Evolutionary conservation across 2,329 filamentous ascomycete species (phyloP), one percentile per base, ranked within the genome.

Genomic region (Proliferodiscus dingleyae): DNA sequence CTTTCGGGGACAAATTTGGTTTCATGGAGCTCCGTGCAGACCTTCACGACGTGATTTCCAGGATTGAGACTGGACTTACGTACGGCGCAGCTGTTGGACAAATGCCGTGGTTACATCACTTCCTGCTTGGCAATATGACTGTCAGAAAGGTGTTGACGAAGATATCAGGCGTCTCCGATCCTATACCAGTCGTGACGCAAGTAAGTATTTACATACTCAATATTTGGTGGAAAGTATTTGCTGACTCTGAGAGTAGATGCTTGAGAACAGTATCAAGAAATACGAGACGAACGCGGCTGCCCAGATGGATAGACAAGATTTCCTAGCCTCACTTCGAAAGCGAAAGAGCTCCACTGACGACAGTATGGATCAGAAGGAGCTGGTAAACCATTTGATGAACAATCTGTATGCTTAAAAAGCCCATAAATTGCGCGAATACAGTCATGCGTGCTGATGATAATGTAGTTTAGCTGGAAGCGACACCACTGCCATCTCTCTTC

Each of bases 401-500:
- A 29, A 29, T 29, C 28, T 29, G 28, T 29, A 29, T 3, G 28
- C 4, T 28, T 28, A 28, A 28, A 28, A 28, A 28, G 26, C 13
- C 26, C 26, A 28, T 7, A 28, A 7, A 28, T 28, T 28, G 13
- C 13, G 13, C 7, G 13, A 28, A 7, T 28, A 28, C 26, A 28
- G 13, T 28, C 13, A 7, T 13, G n/a, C n/a, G n/a, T n/a, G 26
- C 26, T 28, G 13, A 28, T 28, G 13, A 28, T 13, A 71, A 69
- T 41, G 55, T 71, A n/a, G 55, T 56, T 8, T 33, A 0, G 68
- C 68, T 0, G 68, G 68, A 0, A 62, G 61, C 18, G 68, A 71
- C 49, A 78, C 75, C 0, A 78, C 74, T 0, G 67, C 71, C 2
- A 71, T 75, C 36, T 70, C 66, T 2, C 63, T 79, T 0, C 66